Percentiles rank a stretch among this genome's conserved stretches.
Conservation (phyloP, 208 protist genomes). For the Tetramitus jugosus region DNA sequence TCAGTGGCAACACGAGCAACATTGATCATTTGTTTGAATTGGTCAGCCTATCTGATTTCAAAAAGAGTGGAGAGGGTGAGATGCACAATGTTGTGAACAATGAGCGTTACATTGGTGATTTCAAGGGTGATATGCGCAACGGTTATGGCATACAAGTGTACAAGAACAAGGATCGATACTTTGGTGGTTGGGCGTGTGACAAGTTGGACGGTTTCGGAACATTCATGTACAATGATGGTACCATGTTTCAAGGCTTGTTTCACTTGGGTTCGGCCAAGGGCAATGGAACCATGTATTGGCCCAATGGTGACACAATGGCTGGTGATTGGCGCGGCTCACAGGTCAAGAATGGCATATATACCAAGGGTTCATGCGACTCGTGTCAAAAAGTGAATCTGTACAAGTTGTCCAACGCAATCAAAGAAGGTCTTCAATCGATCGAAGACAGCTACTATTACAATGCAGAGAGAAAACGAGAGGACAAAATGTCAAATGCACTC, state of each 20-base stretch:
- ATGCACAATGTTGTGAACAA: not conserved
- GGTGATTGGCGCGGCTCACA: not conserved
- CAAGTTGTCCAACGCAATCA: not conserved
- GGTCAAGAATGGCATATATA: not conserved
- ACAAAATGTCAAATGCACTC: not conserved
- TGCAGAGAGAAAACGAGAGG: not conserved
- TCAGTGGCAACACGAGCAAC: too few relatives aligned
- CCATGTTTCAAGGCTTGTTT: slow-evolving; percentile 5
- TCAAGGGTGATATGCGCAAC: not conserved
- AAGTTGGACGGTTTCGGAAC: not conserved
- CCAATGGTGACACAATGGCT: slow-evolving; percentile 3
- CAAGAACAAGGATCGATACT: not conserved
- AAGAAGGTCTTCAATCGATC: not conserved
- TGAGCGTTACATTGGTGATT: not conserved
- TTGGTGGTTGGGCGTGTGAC: not conserved
- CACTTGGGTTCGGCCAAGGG: not conserved
- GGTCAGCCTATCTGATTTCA: not conserved
- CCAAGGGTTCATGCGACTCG: not conserved
- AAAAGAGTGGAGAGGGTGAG: not conserved
- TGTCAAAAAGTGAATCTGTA: not conserved
- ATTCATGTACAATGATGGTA: not conserved
- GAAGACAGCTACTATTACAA: not conserved
- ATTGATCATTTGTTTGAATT: too few relatives aligned
- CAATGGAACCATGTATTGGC: not conserved
- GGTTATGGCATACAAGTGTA: not conserved